Evolutionary conservation across 2,329 filamentous ascomycete species (phyloP).

Genomic region (Hortaea werneckii): DNA sequence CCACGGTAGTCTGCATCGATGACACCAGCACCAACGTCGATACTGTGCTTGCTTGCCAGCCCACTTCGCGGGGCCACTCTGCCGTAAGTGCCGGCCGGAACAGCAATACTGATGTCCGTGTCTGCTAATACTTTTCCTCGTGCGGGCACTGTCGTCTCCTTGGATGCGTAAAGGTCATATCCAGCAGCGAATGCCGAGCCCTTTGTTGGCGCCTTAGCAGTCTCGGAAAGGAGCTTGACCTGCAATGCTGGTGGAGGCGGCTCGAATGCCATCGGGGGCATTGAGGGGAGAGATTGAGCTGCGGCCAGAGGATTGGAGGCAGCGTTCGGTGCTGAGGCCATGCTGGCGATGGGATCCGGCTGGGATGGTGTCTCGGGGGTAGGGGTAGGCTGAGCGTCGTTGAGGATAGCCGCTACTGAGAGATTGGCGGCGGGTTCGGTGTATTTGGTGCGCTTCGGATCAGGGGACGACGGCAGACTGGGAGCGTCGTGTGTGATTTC

Average conservation of each 20-base stretch:
- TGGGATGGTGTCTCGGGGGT: conserved; percentile 18
- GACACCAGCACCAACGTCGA: conserved; percentile 90
- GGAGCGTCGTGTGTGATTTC: conserved; percentile 37
- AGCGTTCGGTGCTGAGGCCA: conserved; percentile 10
- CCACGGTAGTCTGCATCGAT: conserved; percentile 97
- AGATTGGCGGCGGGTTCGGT: conserved; percentile 31
- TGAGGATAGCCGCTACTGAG: conserved; percentile 28
- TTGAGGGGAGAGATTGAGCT: conserved; percentile 12
- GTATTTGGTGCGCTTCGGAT: conserved; percentile 71
- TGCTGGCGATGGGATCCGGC: conserved; percentile 14
- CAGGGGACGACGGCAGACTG: conserved; percentile 59
- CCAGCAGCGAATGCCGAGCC: conserved; percentile 85
- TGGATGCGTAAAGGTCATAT: conserved; percentile 78
- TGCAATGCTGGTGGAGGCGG: conserved; percentile 52
- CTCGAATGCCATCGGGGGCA: conserved; percentile 23
- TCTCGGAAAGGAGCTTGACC: conserved; percentile 76
- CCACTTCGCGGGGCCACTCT: conserved; percentile 29
- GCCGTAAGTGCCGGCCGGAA: conserved; percentile 85
- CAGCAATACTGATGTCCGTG: conserved; percentile 83
- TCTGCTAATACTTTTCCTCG: conserved; percentile 78
- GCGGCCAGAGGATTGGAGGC: conserved; percentile 7
- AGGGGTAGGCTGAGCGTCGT: conserved; percentile 25
- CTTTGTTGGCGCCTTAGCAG: conserved; percentile 73
- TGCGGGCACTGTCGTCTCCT: conserved; percentile 64
- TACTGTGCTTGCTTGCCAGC: conserved; percentile 64